Conservation (phyloP, 2,329 filamentous ascomycete genomes). For the Fusarium sp. region DNA sequence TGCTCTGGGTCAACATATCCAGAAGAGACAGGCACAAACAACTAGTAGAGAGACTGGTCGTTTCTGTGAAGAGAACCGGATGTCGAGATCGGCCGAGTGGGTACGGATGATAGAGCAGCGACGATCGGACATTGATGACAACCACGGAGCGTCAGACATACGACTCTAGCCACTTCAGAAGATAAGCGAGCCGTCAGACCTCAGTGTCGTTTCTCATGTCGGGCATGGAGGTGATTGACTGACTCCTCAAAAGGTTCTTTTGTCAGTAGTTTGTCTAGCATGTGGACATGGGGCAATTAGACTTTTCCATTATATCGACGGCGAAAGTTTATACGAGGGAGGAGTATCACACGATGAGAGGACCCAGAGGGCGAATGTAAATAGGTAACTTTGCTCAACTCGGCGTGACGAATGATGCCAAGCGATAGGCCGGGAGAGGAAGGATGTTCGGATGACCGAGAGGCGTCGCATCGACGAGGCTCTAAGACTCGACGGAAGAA, state of each 20-base stretch:
- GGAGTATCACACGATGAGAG: background rate
- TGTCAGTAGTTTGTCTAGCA: background rate
- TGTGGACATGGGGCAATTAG: background rate
- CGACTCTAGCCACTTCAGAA: background rate
- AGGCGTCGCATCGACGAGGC: slow-evolving; percentile 8
- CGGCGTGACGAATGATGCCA: background rate
- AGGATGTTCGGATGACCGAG: background rate
- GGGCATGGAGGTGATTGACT: background rate
- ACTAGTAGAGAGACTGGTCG: background rate
- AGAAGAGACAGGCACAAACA: background rate
- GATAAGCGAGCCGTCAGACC: background rate
- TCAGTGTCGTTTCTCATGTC: background rate
- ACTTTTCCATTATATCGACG: slow-evolving; percentile 26
- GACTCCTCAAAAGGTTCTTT: background rate
- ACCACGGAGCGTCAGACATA: background rate
- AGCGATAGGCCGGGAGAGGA: slow-evolving; percentile 7
- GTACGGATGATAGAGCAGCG: background rate
- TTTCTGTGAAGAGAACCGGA: background rate
- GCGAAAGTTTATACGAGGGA: slow-evolving; percentile 25
- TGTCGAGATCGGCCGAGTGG: slow-evolving; percentile 30
- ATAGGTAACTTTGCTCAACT: background rate
- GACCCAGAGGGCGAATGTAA: background rate
- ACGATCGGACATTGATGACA: slow-evolving; percentile 4
- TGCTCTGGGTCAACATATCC: background rate
- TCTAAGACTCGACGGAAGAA: slow-evolving; percentile 29